A percentile compares a stretch with the other conserved stretches of the same genome.
Conservation (phyloP, 2,329 filamentous ascomycete species). For the Pseudohalonectria lignicola region DNA sequence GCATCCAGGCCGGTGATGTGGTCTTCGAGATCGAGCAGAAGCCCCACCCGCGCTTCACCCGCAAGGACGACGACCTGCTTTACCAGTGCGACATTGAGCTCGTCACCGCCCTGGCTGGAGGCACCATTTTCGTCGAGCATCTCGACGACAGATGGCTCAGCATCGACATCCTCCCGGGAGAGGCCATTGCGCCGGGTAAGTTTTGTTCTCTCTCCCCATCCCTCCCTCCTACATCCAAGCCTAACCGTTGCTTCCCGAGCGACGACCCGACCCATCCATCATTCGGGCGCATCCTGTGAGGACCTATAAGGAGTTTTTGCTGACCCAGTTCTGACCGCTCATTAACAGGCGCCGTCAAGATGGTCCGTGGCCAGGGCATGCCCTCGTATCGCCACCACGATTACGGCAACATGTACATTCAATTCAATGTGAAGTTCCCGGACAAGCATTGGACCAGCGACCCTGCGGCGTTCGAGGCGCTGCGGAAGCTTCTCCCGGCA, state of each 20-base stretch:
- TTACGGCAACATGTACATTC: conserved; percentile 90
- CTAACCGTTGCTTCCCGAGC: neutral
- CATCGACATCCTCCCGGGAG: conserved; percentile 84
- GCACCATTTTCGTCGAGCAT: conserved; percentile 86
- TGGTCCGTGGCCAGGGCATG: conserved; percentile 96
- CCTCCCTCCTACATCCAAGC: conserved; percentile 1
- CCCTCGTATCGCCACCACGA: conserved; percentile 92
- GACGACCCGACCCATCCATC: too few species aligned
- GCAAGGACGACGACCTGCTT: conserved; percentile 91
- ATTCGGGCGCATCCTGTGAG: too few species aligned
- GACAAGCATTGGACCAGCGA: conserved; percentile 60
- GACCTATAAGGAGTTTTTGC: conserved; percentile 1
- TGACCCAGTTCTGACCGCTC: conserved; percentile 10
- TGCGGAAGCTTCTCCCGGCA: conserved; percentile 77
- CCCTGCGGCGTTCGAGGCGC: conserved; percentile 60
- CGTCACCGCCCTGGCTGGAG: conserved; percentile 86
- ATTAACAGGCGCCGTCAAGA: conserved; percentile 69
- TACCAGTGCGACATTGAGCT: conserved; percentile 95
- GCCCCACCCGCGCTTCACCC: conserved; percentile 89
- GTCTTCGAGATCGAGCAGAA: conserved; percentile 99
- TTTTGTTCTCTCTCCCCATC: conserved; percentile 7
- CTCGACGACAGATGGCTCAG: conserved; percentile 95
- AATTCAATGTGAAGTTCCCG: conserved; percentile 97
- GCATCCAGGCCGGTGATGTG: conserved; percentile 87
- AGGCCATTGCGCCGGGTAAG: conserved; percentile 87